Evolutionary conservation across 257 asterid species (phyloP).

Genomic region (Mitragyna speciosa): DNA sequence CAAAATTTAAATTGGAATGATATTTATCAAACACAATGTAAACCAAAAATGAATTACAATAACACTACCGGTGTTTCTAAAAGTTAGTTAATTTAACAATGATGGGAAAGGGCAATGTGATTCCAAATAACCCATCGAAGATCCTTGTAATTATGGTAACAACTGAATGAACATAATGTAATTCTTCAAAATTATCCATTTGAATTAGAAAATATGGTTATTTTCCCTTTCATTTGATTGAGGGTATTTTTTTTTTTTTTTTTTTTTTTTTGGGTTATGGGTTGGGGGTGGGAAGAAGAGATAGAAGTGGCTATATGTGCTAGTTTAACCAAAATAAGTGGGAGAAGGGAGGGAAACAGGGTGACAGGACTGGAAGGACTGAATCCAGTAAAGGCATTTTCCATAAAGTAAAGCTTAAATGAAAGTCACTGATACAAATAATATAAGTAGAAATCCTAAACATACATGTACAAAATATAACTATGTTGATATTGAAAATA

Average conservation of each 20-base stretch:
- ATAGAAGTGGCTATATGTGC: background rate
- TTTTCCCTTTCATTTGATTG: background rate
- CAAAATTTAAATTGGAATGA: too few relatives aligned
- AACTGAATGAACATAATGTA: background rate
- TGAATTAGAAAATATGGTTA: background rate
- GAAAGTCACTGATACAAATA: too few relatives aligned
- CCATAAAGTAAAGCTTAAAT: background rate
- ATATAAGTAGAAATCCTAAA: too few relatives aligned
- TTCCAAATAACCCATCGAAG: background rate
- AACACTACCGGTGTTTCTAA: background rate
- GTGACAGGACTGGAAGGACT: background rate
- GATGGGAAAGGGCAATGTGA: background rate
- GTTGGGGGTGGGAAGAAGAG: background rate
- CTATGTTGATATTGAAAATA: too few relatives aligned
- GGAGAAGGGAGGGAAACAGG: background rate
- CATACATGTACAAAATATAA: background rate
- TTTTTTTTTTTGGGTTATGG: background rate
- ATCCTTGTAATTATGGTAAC: background rate
- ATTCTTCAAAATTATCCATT: background rate
- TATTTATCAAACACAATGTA: background rate
- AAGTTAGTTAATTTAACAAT: background rate
- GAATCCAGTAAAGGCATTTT: background rate
- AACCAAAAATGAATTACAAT: background rate
- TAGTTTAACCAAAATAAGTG: background rate
- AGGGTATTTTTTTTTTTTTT: background rate